phyloP scores from a whole-genome alignment of 441 rosid species.

The Metrosideros polymorpha region DNA sequence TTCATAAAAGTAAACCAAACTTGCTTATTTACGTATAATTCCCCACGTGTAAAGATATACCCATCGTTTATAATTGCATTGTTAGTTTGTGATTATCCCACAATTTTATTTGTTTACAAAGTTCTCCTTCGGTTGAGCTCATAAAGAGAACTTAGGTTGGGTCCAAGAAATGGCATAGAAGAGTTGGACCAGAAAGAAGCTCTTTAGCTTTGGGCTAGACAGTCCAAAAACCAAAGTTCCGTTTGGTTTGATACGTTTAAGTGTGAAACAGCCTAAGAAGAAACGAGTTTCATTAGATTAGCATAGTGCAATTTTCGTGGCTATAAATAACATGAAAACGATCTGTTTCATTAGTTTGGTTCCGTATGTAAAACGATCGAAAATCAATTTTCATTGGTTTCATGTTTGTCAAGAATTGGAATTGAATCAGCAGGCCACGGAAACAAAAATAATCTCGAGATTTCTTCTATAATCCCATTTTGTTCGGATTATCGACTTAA shows the following conservation, averaged over 20 bases:
- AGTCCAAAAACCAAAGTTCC: not conserved
- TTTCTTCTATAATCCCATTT: not conserved
- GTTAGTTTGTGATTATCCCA: not conserved
- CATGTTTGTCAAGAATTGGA: not conserved
- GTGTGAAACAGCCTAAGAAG: not conserved
- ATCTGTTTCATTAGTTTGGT: not conserved
- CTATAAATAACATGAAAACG: not conserved
- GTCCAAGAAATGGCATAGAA: not conserved
- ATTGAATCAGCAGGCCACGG: not conserved
- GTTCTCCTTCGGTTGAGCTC: not conserved
- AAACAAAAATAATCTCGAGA: not conserved
- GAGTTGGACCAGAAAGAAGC: not conserved
- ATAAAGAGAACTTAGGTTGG: not conserved
- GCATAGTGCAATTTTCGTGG: not conserved
- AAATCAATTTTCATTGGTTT: not conserved
- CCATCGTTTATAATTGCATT: not conserved
- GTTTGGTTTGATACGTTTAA: not conserved
- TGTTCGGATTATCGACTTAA: not conserved
- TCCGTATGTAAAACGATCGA: not conserved
- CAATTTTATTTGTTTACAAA: not conserved
- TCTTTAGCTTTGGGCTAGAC: not conserved
- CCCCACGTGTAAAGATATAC: not conserved
- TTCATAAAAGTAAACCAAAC: not conserved
- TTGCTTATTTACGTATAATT: not conserved
- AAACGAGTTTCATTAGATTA: not conserved